Base-by-base conservation (phyloP, 805 yeast species). In the Yarrowia sp. region DNA sequence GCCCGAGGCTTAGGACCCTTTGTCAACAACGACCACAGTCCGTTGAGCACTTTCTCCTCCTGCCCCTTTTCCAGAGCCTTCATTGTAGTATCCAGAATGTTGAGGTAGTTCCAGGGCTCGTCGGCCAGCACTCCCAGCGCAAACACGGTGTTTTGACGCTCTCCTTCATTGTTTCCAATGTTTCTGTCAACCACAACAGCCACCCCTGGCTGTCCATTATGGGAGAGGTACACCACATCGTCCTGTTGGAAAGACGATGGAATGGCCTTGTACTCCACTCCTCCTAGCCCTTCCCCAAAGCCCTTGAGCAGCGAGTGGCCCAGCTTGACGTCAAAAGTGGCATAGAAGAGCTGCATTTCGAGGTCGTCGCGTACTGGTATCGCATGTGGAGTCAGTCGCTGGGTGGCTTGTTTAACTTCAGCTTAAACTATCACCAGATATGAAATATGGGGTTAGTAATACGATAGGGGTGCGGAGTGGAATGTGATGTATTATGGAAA, bases 261-360 rank as follows among this genome's bases (percentile, higher is more conserved):
- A 63, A 63, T 63, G n/a, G 56, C 56, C 48, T 63, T 48, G 56
- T 48, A 48, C 46, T 63, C 67, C 38, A 63, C 48, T 36, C 67
- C 67, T 1, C 16, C 56, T 8, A 63, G 46, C 43, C 56, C 56
- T 12, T 49, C 56, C 2, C 67, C 67, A 5, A 10, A 48, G 7
- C 32, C 48, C 53, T 49, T 48, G 45, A 63, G 67, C 46, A 63
- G 46, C 56, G 67, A 40, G n/a, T 48, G 56, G 46, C 67, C 67
- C 38, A 48, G 56, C 48, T 41, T 63, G 41, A 63, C 67, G 56
- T 63, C 67, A 10, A 63, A 63, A 36, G 56, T 49, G 56, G 56
- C 56, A 63, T 63, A 63, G 56, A 63, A 63, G 48, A 63, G 67
- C 65, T 59, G 50, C 65, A 59, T 59, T 45, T 35, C 45, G 43